Base-by-base conservation (phyloP, 139 green algal species). In the Picochlorum sp. region DNA sequence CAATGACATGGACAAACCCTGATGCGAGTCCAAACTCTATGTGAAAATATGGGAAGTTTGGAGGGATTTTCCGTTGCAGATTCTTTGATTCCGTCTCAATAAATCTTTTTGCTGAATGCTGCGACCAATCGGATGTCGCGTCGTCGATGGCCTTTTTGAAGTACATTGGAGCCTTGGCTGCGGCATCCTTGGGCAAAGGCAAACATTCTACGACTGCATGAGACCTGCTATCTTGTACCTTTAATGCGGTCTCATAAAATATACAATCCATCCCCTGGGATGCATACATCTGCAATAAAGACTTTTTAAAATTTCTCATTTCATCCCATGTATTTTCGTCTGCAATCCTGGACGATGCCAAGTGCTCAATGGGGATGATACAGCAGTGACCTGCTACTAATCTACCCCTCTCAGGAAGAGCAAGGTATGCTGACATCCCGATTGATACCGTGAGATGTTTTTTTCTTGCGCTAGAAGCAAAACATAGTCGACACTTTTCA, bases 301-400 rank as follows among this genome's bases (percentile, higher is more conserved):
- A 96, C 81, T 98, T 98, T 40, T 96, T 94, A 79, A 98, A 98
- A 74, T 98, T 98, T 67, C 90, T 85, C 31, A 98, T 68, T 75
- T 98, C 91, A 1, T 80, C 91, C 84, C 82, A 95, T 6, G 81
- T 75, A n/a, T 65, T 72, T 40, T 97, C 91, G 56, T 94, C 86
- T 33, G 78, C 67, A 45, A 75, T 64, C 0, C 86, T 76, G 1
- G 71, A 75, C 41, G 75, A 85, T 14, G 79, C 31, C 26, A 70
- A 26, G 57, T 95, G 85, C 62, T 94, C 82, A 12, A 54, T 50
- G 13, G 88, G 77, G 29, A 84, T 67, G 59, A 98, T 94, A 47
- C 59, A 54, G 74, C 81, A 90, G 71, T 98, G 91, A 3, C 85
- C 83, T 2, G 75, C 68, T 13, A 84, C 78, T 52, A 98, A 69